Evolutionary conservation across 768 basidiomycete species (phyloP).

Genomic region (Sistotremastrum suecicum): DNA sequence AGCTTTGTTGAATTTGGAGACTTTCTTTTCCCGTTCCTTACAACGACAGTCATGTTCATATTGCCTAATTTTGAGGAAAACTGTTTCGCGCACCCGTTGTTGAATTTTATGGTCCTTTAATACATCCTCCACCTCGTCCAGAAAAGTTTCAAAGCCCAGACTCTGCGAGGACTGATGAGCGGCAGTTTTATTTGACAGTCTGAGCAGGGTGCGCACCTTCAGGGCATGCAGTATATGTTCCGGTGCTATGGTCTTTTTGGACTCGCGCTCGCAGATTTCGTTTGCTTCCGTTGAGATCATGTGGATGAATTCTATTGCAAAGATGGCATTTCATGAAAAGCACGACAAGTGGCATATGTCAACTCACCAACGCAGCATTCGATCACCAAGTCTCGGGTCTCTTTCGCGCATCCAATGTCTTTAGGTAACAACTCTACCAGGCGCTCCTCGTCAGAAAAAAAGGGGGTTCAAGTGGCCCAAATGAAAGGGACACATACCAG

Average conservation of each 20-base stretch:
- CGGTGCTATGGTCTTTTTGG: conserved; percentile 97
- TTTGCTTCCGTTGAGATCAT: conserved; percentile 95
- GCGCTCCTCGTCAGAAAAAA: conserved; percentile 3
- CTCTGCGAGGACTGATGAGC: conserved; percentile 30
- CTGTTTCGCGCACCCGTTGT: conserved; percentile 51
- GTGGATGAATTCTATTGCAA: conserved; percentile 80
- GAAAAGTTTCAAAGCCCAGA: conserved; percentile 87
- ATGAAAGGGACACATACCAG: conserved; percentile 37
- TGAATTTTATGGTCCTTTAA: conserved; percentile 94
- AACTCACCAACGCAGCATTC: conserved; percentile 94
- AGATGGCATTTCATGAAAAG: neutral
- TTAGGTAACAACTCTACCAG: conserved; percentile 69
- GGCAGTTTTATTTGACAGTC: too few species aligned
- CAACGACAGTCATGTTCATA: conserved; percentile 4
- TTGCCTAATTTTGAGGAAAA: neutral
- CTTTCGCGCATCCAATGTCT: conserved; percentile 85
- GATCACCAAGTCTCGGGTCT: conserved; percentile 91
- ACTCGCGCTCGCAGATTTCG: conserved; percentile 94
- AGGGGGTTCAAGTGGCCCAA: conserved; percentile 1
- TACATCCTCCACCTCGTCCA: conserved; percentile 80
- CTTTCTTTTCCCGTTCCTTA: conserved; percentile 85
- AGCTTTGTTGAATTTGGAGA: conserved; percentile 75
- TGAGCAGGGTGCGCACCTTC: conserved; percentile 38
- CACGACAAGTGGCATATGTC: neutral
- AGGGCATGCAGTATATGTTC: conserved; percentile 91